Percentiles rank a stretch among this genome's conserved stretches.
These are phyloP conservation scores for Pyrenochaeta sp. DNA, from an alignment of 2,329 filamentous ascomycete genomes.

Conservation along the genomic window DNA sequence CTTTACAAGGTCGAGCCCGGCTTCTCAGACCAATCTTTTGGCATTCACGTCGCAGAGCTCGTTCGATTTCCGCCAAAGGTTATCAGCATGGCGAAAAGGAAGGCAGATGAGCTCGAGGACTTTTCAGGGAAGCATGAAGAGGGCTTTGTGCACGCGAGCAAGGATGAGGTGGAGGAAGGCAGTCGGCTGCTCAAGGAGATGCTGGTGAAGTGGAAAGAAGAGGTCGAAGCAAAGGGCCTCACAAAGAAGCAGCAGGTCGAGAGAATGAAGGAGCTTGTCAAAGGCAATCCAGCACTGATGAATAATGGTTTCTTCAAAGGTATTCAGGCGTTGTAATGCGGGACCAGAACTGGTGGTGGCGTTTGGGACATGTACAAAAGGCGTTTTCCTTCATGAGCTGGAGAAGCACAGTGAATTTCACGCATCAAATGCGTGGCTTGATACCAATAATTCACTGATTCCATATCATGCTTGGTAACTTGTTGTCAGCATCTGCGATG, in stretches of 20 bases:
- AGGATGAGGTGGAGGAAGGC: constrained; percentile 88
- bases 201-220: constrained; percentile 83
- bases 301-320: constrained; percentile 73
- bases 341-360: neutral
- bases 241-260: constrained; percentile 74
- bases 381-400: neutral
- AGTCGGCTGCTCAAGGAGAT: constrained; percentile 85
- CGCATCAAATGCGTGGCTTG: neutral
- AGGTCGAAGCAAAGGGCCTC: constrained; percentile 67
- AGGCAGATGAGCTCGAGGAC: constrained; percentile 97
- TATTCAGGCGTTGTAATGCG: constrained; percentile 56
- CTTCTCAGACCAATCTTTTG: constrained; percentile 96
- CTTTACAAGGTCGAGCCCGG: constrained; percentile 97
- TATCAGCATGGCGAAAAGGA: constrained; percentile 98
- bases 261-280: constrained; percentile 81
- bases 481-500: neutral
- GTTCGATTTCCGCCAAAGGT: constrained; percentile 97
- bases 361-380: neutral
- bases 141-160: constrained; percentile 59
- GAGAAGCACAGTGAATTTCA: neutral
- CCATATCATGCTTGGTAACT: neutral
- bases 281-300: constrained; percentile 71
- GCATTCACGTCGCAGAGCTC: constrained; percentile 96
- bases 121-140: constrained; percentile 82
- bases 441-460: neutral